Evolutionary conservation across 306 rosid genomes (phyloP).

Genomic region (Alnus rubra): DNA sequence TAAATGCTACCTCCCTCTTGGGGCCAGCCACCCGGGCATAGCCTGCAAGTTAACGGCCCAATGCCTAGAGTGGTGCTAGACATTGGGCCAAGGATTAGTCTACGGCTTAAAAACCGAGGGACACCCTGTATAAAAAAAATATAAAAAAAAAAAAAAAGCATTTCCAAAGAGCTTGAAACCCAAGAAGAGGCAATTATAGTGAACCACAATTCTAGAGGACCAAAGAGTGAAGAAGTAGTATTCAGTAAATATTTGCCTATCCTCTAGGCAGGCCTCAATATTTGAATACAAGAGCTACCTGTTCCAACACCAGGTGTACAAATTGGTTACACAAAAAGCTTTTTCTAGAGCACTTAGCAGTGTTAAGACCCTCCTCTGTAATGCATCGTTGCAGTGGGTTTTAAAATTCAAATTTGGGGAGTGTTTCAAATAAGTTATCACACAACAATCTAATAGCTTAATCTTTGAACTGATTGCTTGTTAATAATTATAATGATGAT

Average conservation of each 20-base stretch:
- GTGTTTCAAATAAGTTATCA: neutral
- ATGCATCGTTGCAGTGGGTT: neutral
- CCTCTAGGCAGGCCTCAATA: slow-evolving; percentile 1
- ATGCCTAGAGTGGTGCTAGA: too few relatives aligned
- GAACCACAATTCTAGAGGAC: neutral
- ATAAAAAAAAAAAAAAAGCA: too few relatives aligned
- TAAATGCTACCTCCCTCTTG: too few relatives aligned
- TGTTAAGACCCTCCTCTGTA: neutral
- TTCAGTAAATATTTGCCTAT: neutral
- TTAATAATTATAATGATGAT: neutral
- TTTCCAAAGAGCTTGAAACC: neutral
- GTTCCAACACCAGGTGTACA: neutral
- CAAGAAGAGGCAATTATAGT: neutral
- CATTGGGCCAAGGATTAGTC: too few relatives aligned
- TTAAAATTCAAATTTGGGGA: neutral
- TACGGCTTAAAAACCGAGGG: too few relatives aligned
- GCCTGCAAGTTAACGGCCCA: too few relatives aligned
- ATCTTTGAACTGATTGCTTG: neutral
- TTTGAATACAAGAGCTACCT: neutral
- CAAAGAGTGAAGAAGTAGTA: neutral
- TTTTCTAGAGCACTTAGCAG: neutral
- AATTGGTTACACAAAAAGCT: neutral
- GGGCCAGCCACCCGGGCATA: too few relatives aligned
- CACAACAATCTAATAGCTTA: neutral
- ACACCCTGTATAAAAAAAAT: too few relatives aligned